Base-by-base conservation (phyloP, 768 basidiomycete species). In the Leccinum subtestaceum region DNA sequence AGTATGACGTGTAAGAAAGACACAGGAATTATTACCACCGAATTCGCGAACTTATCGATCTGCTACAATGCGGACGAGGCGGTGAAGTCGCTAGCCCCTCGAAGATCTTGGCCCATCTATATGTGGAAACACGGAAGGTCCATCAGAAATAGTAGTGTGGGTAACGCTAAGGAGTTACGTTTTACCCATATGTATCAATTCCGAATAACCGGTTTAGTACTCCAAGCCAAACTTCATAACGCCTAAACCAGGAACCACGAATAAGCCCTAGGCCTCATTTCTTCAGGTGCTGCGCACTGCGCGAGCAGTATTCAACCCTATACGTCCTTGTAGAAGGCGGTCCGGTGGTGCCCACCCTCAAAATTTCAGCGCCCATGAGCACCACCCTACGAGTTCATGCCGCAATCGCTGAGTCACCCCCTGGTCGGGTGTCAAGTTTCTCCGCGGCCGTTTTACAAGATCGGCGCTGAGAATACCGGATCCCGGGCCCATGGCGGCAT, bases 51-150 rank as follows among this genome's bases (percentile, higher is more conserved):
- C 40, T 27, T 34, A n/a, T 38, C 21, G 29, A 52, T 52, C 47
- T 31, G 38, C 55, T 56, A 48, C 60, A 38, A 27, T 57, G 64
- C 36, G 29, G 54, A 53, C 43, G 45, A 60, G 67, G 67, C 64
- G 51, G 23, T 69, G 58, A 56, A 36, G 43, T 40, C 17, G 21
- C 34, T 36, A 5, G 29, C 17, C 32, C n/a, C 40, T 40, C n/a
- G 17, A n/a, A 40, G 8, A n/a, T n/a, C 17, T 40, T n/a, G 40
- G n/a, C n/a, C 9, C 34, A 36, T 32, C 32, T 32, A 32, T 17
- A 40, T 17, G 6, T 38, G 36, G 36, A 3, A 38, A 40, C 17
- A 19, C 11, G 43, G 19, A 45, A 19, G 19, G 19, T 45, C 19
- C 43, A 45, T 45, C 43, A 45, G 43, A 45, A 45, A 45, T n/a